These are phyloP conservation scores for Chrysanthemum lavandulifolium DNA, from an alignment of 129 eudicot genomes.

Conservation along the genomic window DNA sequence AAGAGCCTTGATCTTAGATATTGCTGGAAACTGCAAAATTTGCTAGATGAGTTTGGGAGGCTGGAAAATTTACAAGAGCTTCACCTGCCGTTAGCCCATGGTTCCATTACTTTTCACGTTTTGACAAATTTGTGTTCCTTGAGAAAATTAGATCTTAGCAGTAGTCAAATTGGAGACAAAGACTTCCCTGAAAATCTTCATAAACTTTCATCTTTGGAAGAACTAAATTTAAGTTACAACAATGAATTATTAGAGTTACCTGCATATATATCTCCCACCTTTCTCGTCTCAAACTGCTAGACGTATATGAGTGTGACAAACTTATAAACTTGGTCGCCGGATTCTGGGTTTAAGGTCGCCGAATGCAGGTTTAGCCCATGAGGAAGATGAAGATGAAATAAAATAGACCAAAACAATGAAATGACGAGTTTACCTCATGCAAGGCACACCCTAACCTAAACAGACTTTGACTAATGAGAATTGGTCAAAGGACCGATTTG, in stretches of 20 bases:
- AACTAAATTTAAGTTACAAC: not conserved
- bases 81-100: not conserved
- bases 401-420: too few species aligned
- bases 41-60: not conserved
- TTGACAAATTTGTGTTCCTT: not conserved
- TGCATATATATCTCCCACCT: not conserved
- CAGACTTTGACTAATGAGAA: too few species aligned
- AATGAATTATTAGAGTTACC: not conserved
- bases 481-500: too few species aligned
- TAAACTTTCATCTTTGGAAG: not conserved
- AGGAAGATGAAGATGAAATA: too few species aligned
- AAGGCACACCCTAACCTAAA: too few species aligned
- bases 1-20: not conserved
- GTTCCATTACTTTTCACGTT: not conserved
- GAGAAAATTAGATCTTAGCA: not conserved
- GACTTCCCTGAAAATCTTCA: not conserved
- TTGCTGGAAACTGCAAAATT: not conserved
- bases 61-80: constrained; percentile 1
- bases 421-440: too few species aligned
- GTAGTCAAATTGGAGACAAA: not conserved
- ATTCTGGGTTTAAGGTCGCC: too few species aligned
- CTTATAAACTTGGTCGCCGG: not conserved
- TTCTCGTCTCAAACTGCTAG: not conserved
- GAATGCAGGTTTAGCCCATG: too few species aligned
- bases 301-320: not conserved